Evolutionary conservation across 2,329 filamentous ascomycete genomes (phyloP), one percentile per base, ranked within the genome.

Genomic region (Xylaria sp.): DNA sequence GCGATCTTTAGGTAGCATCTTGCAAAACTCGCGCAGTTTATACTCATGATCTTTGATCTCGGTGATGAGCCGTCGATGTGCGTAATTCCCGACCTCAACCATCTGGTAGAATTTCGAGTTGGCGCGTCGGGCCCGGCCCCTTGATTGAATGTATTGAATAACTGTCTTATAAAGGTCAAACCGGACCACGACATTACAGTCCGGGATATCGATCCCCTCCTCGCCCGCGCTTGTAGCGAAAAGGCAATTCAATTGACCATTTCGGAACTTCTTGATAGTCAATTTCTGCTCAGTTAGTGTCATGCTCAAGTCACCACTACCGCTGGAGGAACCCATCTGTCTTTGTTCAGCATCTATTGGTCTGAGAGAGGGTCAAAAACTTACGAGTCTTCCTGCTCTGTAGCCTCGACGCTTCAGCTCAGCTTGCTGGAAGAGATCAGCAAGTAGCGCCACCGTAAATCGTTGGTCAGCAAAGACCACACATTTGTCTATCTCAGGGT

Each of bases 81-180:
- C 78, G 11, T 74, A 66, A 68, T 97, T 97, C 7, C 83, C 84
- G 1, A 76, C 72, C 72, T 98, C 93, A 2, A 92, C 74, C 90
- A 99, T 93, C 70, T 91, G 91, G 33, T 93, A 84, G 74, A 94
- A 97, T 65, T 85, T 87, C 0, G 95, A 98, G 56, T 89, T 84
- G 0, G 78, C 75, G 70, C 92, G 90, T 38, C 95, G 85, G 11
- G 95, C 95, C 55, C 95, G 86, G 0, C 95, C 95, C 64, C 92
- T 86, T 13, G 93, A 97, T 74, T 99, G 95, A 19, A 98, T 88
- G 72, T 97, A 98, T 71, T 96, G 91, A 54, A 98, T 98, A 75
- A 97, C 87, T 0, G 94, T 97, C 10, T 84, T 83, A 76, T 93
- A 97, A 2, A 96, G 83, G 72, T 98, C 92, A 70, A 97, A 99